phyloP scores from a whole-genome alignment of 305 asterid genomes.

The Ajuga reptans region DNA sequence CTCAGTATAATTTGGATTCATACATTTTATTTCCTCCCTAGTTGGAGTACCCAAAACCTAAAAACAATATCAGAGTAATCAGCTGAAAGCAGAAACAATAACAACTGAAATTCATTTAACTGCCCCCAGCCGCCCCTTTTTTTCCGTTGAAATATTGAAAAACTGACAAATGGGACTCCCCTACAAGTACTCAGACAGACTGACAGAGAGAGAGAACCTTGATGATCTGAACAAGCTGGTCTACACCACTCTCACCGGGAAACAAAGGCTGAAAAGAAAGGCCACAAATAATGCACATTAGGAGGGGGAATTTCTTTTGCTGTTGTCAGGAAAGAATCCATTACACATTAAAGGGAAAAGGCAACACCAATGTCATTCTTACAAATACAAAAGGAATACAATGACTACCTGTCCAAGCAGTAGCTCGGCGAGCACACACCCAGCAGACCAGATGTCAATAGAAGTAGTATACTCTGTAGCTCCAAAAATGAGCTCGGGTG shows the following conservation, averaged over 20 bases:
- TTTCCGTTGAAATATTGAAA: too few species aligned
- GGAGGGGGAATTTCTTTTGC: neutral
- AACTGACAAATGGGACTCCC: too few species aligned
- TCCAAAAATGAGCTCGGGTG: constrained; percentile 89
- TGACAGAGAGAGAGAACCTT: constrained; percentile 42
- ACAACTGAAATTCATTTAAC: too few species aligned
- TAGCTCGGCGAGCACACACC: constrained; percentile 85
- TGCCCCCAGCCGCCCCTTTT: too few species aligned
- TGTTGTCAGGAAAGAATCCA: neutral
- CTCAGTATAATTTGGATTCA: constrained; percentile 85
- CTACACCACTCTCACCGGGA: constrained; percentile 60
- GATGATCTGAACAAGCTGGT: constrained; percentile 68
- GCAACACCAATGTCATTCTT: neutral
- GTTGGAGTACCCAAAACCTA: constrained; percentile 91
- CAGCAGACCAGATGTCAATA: constrained; percentile 87
- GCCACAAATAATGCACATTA: constrained; percentile 14
- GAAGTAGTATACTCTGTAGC: constrained; percentile 81
- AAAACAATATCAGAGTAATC: constrained; percentile 5
- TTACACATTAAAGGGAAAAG: neutral
- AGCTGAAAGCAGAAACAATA: neutral
- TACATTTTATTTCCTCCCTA: constrained; percentile 84
- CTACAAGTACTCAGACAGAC: neutral
- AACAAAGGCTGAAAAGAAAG: constrained; percentile 44
- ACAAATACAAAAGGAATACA: neutral
- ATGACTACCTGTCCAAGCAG: constrained; percentile 71